Conservation (phyloP, 495 filamentous ascomycete genomes). For the Hamigera avellanea region DNA sequence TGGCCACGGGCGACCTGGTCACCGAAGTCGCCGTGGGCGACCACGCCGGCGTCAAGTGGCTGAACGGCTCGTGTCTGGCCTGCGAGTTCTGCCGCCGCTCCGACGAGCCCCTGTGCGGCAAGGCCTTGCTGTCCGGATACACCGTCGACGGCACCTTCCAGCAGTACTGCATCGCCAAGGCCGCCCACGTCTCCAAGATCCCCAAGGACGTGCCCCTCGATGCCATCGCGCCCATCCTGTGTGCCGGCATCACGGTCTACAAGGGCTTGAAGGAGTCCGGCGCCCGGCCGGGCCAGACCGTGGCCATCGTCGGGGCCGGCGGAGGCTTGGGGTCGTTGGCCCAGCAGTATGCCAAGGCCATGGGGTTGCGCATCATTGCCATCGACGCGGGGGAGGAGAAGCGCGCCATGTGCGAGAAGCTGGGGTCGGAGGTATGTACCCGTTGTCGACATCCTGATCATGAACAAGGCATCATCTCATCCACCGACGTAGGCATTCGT, state of each 20-base stretch:
- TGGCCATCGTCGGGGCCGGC: conserved; percentile 82
- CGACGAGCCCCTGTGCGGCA: conserved; percentile 55
- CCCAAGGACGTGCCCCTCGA: conserved; percentile 59
- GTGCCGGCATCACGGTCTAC: conserved; percentile 87
- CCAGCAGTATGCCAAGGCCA: conserved; percentile 77
- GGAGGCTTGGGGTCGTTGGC: conserved; percentile 78
- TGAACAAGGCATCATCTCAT: too few relatives aligned
- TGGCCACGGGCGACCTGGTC: conserved; percentile 59
- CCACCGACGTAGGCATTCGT: conserved; percentile 44
- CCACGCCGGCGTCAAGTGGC: conserved; percentile 68
- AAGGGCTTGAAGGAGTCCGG: conserved; percentile 83
- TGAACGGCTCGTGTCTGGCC: conserved; percentile 59
- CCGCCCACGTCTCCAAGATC: conserved; percentile 62
- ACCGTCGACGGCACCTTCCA: conserved; percentile 71
- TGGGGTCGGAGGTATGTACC: conserved; percentile 46
- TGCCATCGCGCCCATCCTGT: conserved; percentile 66
- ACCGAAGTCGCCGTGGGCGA: conserved; percentile 57
- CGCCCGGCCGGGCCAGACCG: conserved; percentile 58
- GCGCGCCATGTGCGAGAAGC: conserved; percentile 47
- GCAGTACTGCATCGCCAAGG: conserved; percentile 72
- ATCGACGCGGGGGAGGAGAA: conserved; percentile 79
- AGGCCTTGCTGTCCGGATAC: conserved; percentile 60
- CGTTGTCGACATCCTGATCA: too few relatives aligned
- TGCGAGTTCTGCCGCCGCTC: conserved; percentile 59
- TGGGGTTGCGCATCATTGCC: conserved; percentile 68